These are phyloP conservation scores for Corinectria fuckeliana DNA, from an alignment of 2,329 filamentous ascomycete genomes.

Conservation along the genomic window DNA sequence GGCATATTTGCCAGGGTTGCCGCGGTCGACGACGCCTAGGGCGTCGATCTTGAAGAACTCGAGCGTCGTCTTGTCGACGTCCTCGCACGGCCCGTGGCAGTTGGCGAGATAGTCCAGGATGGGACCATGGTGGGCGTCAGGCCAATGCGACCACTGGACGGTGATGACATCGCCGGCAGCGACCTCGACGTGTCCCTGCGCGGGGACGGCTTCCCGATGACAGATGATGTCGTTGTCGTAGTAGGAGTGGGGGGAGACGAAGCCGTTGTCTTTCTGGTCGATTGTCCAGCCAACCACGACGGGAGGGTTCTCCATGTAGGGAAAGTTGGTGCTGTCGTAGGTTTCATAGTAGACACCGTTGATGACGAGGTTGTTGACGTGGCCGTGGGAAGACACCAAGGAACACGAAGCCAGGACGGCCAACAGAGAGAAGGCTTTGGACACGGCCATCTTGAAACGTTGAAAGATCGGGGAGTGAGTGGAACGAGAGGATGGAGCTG, in stretches of 20 bases:
- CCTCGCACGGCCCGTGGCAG: slow-evolving; percentile 50
- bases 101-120: slow-evolving; percentile 55
- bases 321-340: slow-evolving; percentile 47
- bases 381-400: slow-evolving; percentile 46
- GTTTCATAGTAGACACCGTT: slow-evolving; percentile 51
- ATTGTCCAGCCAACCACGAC: slow-evolving; percentile 49
- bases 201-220: slow-evolving; percentile 51
- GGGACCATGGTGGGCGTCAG: slow-evolving; percentile 55
- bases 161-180: slow-evolving; percentile 53
- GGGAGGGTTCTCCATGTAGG: slow-evolving; percentile 47
- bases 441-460: slow-evolving; percentile 17
- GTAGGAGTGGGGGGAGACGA: slow-evolving; percentile 55
- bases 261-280: slow-evolving; percentile 52
- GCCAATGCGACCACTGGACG: slow-evolving; percentile 58
- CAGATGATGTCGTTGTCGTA: slow-evolving; percentile 55
- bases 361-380: slow-evolving; percentile 51
- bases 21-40: slow-evolving; percentile 46
- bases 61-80: slow-evolving; percentile 49
- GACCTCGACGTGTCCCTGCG: slow-evolving; percentile 48
- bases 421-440: slow-evolving; percentile 5
- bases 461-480: background rate
- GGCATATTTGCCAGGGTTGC: slow-evolving; percentile 46
- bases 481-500: slow-evolving; percentile 2
- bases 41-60: slow-evolving; percentile 57
- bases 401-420: slow-evolving; percentile 14